Conservation (phyloP, 2,329 filamentous ascomycete species). For the Trichocomaceae sp. region DNA sequence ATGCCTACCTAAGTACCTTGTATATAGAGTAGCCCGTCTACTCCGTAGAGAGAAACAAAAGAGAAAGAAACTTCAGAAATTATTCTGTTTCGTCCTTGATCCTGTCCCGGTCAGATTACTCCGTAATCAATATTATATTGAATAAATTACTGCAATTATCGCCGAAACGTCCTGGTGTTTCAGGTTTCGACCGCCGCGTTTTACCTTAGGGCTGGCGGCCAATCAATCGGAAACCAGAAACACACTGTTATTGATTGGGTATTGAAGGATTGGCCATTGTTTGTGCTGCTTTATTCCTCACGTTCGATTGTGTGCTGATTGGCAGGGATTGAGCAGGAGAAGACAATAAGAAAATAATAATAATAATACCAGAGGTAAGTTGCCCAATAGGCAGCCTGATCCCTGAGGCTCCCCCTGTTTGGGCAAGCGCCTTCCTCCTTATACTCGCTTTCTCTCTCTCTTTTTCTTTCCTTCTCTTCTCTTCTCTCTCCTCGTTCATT, state of each 20-base stretch:
- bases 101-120: no score
- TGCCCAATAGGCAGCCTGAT: not conserved
- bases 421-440: not conserved
- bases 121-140: no score
- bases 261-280: no score
- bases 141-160: no score
- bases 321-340: no score
- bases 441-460: not conserved
- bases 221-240: not conserved
- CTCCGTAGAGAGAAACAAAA: no score
- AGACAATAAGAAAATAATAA: no score
- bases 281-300: no score
- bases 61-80: not conserved
- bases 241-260: not conserved
- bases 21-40: no score
- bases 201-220: conserved; percentile 2
- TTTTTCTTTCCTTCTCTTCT: not conserved
- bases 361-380: no score
- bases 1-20: no score
- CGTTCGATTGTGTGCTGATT: no score
- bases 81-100: not conserved
- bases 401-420: not conserved
- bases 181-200: conserved; percentile 3
- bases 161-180: not conserved
- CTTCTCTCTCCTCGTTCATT: not conserved